phyloP scores from a whole-genome alignment of 2,329 filamentous ascomycete species.

The Daldinia eschscholtzii region DNA sequence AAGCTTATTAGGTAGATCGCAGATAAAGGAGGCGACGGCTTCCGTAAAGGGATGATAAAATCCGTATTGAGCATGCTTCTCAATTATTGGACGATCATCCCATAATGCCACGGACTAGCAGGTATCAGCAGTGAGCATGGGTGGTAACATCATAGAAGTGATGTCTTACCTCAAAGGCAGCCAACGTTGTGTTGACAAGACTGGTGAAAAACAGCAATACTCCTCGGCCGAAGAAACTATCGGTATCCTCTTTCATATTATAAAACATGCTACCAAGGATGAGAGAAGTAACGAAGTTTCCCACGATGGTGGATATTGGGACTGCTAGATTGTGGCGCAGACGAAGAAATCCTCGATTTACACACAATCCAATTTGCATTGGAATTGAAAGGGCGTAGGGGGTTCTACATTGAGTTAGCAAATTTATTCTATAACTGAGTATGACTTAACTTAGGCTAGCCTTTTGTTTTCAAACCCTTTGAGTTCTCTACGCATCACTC shows the following conservation, averaged over 20 bases:
- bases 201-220: slow-evolving; percentile 83
- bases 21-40: slow-evolving; percentile 84
- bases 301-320: slow-evolving; percentile 65
- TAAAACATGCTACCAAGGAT: slow-evolving; percentile 84
- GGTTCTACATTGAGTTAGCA: not conserved
- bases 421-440: too few relatives aligned
- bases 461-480: too few relatives aligned
- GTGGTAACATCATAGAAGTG: too few relatives aligned
- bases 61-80: slow-evolving; percentile 87
- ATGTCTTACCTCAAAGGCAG: not conserved
- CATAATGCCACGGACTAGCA: slow-evolving; percentile 54
- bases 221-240: slow-evolving; percentile 80
- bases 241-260: slow-evolving; percentile 73
- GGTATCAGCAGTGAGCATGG: too few relatives aligned
- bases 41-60: slow-evolving; percentile 90
- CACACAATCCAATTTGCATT: slow-evolving; percentile 6
- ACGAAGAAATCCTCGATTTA: slow-evolving; percentile 10
- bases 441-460: too few relatives aligned
- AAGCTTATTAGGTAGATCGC: slow-evolving; percentile 85
- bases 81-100: slow-evolving; percentile 78
- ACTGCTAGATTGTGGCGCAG: not conserved
- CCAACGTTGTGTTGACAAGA: not conserved
- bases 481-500: too few relatives aligned
- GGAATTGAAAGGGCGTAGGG: slow-evolving; percentile 26
- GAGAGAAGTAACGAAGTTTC: slow-evolving; percentile 79